Conservation (phyloP, 2,329 filamentous ascomycete genomes). For the Pseudogymnoascus sp. region DNA sequence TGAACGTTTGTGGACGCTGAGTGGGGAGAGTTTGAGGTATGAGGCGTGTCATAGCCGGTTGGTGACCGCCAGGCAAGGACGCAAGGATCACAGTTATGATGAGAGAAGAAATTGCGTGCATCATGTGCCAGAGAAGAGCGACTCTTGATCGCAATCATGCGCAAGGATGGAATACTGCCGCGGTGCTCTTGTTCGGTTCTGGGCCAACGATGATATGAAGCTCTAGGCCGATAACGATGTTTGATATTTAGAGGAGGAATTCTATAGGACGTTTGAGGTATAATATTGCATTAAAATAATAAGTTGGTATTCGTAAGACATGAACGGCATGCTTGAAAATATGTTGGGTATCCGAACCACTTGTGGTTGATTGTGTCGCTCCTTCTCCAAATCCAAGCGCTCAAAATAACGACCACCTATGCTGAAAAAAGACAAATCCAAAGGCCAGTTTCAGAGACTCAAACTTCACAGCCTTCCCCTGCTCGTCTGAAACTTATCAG, state of each 20-base stretch:
- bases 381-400: neutral
- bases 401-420: neutral
- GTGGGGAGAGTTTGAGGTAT: neutral
- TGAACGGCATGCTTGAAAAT: neutral
- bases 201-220: neutral
- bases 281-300: neutral
- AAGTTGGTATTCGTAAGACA: neutral
- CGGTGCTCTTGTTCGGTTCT: neutral
- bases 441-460: neutral
- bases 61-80: no score
- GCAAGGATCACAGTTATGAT: neutral
- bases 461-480: neutral
- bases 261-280: neutral
- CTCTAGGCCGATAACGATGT: neutral
- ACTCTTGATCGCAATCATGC: neutral
- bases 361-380: constrained; percentile 1
- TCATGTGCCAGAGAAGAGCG: neutral
- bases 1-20: neutral
- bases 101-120: neutral
- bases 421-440: neutral
- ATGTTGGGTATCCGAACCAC: constrained; percentile 6
- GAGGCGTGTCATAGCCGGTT: neutral
- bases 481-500: neutral
- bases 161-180: neutral
- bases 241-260: neutral